A percentile compares a stretch with the other conserved stretches of the same genome.
Evolutionary conservation across 441 rosid genomes (phyloP).

Genomic region (Populus trichocarpa): DNA sequence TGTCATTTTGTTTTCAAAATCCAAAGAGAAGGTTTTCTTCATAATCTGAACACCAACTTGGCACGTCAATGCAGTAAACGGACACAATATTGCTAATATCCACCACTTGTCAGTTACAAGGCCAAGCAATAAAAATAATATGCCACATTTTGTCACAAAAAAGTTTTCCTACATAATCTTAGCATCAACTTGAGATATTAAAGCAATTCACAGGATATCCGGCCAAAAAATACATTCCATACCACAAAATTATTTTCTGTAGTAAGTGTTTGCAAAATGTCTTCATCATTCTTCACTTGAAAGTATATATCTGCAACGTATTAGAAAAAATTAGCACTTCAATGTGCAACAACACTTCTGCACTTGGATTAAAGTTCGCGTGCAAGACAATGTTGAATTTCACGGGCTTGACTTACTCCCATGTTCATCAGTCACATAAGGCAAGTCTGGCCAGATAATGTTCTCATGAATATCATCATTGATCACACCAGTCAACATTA

Average conservation of each 20-base stretch:
- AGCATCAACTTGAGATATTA: neutral
- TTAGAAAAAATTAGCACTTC: slow-evolving; percentile 6
- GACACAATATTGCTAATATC: neutral
- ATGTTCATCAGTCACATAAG: slow-evolving; percentile 74
- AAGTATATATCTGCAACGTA: slow-evolving; percentile 69
- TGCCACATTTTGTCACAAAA: neutral
- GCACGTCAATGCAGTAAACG: neutral
- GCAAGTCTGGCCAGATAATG: slow-evolving; percentile 84
- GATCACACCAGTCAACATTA: slow-evolving; percentile 62
- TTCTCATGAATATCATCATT: slow-evolving; percentile 70
- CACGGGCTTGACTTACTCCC: slow-evolving; percentile 61
- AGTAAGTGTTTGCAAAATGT: slow-evolving; percentile 62
- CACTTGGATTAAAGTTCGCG: slow-evolving; percentile 1
- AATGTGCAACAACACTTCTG: neutral
- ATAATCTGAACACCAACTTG: neutral
- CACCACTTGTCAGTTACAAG: neutral
- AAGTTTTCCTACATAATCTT: neutral
- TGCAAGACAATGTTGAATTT: slow-evolving; percentile 2
- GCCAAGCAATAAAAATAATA: neutral
- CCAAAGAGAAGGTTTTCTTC: neutral
- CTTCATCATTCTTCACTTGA: slow-evolving; percentile 85
- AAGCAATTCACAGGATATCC: neutral
- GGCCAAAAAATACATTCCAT: slow-evolving; percentile 20
- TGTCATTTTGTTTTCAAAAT: neutral
- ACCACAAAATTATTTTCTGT: slow-evolving; percentile 65